These are phyloP conservation scores for Xylariaceae sp. DNA, from an alignment of 2,329 filamentous ascomycete species.

Conservation along the genomic window DNA sequence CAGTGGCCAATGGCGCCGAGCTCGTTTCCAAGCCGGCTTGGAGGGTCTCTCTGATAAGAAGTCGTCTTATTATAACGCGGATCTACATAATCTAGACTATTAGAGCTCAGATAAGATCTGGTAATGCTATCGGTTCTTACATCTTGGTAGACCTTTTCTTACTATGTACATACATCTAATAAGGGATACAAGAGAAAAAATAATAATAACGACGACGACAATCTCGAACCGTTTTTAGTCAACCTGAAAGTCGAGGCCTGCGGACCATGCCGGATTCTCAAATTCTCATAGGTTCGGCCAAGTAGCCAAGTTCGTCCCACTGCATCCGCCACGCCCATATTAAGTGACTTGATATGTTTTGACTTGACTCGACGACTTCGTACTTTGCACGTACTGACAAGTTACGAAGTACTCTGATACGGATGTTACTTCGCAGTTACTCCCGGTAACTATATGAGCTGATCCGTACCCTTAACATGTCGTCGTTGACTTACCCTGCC, in stretches of 20 bases:
- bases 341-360: too few relatives aligned
- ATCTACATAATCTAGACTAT: not conserved
- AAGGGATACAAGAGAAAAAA: too few relatives aligned
- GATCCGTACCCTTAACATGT: too few relatives aligned
- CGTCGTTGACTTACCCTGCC: too few relatives aligned
- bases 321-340: too few relatives aligned
- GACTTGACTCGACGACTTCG: too few relatives aligned
- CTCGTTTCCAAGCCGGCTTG: not conserved
- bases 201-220: not conserved
- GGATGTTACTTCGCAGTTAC: too few relatives aligned
- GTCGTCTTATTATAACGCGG: not conserved
- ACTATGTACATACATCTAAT: too few relatives aligned
- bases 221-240: not conserved
- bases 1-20: not conserved
- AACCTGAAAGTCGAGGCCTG: not conserved
- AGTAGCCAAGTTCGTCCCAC: not conserved
- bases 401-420: too few relatives aligned
- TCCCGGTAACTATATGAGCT: too few relatives aligned
- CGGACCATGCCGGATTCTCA: not conserved
- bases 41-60: not conserved
- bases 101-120: not conserved
- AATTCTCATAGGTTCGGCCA: too few relatives aligned
- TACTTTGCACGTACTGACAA: too few relatives aligned
- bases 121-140: not conserved
- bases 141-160: not conserved